Base-by-base conservation (phyloP, 108 stramenopile genomes). In the Epithemia pelagica region DNA sequence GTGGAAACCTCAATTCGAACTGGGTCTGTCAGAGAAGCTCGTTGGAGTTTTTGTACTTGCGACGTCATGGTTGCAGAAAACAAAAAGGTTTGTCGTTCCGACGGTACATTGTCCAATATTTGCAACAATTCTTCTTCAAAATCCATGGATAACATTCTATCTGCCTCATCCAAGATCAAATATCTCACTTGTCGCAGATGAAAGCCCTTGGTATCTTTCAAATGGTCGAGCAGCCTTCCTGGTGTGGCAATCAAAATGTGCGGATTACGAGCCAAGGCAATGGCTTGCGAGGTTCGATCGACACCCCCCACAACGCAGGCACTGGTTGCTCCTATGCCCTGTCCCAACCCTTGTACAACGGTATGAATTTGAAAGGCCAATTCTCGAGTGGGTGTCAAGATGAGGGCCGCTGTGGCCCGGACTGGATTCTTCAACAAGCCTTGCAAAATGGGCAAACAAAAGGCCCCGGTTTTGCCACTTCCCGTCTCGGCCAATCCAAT, bases 301-400 rank as follows among this genome's bases (percentile, higher is more conserved):
- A 99, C 96, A 21, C 99, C 99, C 24, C 99, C 99, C 28, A 99
- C 98, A 33, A 99, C 77, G 69, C 96, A 97, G n/a, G 90, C 86
- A 59, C 80, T 85, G 52, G 83, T 90, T 30, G 96, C 90, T 1
- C 96, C 94, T 55, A 99, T 96, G 28, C 81, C 73, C 30, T 72
- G 64, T 55, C 98, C 98, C 33, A 99, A 80, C 8, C 91, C 98
- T 28, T 93, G 88, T 54, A 93, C 78, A 26, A 97, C 97, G 77
- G 98, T 92, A 61, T 96, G 92, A 65, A 99, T 99, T 71, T 99
- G 99, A 81, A 98, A 98, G 10, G 99, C 99, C 66, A 99, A 82
- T 81, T 99, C 99, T 7, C 99, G 84, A 3, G 99, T 99, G 0
- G 99, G 99, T 29, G 98, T 95, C 33, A 99, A 71, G 31, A 98